phyloP scores from a whole-genome alignment of 2,329 filamentous ascomycete species.

The Chaetomium sp. region DNA sequence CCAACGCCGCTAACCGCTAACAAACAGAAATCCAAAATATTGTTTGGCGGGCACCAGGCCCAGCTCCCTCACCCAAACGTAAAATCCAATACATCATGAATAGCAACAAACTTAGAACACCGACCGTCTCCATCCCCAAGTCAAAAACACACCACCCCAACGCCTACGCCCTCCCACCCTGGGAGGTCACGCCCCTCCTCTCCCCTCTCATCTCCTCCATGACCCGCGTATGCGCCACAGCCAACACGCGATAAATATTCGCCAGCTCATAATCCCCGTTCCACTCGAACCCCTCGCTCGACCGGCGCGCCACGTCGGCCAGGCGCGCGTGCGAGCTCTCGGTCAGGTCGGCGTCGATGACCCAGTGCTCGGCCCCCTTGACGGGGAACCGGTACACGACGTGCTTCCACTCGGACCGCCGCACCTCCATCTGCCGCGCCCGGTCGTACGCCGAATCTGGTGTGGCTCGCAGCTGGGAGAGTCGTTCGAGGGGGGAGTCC shows the following conservation, averaged over 20 bases:
- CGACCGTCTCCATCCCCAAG: no score
- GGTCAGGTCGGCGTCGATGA: conserved; percentile 31
- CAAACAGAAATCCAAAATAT: no score
- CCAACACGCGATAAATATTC: conserved; percentile 28
- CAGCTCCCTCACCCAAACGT: no score
- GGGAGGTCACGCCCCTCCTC: conserved; percentile 26
- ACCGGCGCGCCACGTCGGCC: conserved; percentile 27
- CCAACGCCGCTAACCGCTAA: no score
- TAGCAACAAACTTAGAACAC: not conserved
- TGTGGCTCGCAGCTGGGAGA: conserved; percentile 30
- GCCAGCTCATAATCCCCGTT: conserved; percentile 31
- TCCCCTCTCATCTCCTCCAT: conserved; percentile 31
- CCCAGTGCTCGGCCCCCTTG: conserved; percentile 27
- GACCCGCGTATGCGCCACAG: conserved; percentile 21
- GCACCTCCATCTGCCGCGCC: conserved; percentile 31
- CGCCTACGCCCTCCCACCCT: not conserved
- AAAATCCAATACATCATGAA: no score
- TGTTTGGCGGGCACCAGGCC: no score
- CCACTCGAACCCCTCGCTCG: conserved; percentile 29
- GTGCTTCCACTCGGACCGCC: conserved; percentile 31
- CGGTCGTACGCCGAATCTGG: conserved; percentile 33
- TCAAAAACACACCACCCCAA: no score
- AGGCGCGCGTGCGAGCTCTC: conserved; percentile 30
- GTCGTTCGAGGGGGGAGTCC: conserved; percentile 27
- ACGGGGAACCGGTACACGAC: conserved; percentile 29